Evolutionary conservation across 805 yeast species (phyloP), one percentile per base, ranked within the genome.

Genomic region (Nakazawaea sp.): DNA sequence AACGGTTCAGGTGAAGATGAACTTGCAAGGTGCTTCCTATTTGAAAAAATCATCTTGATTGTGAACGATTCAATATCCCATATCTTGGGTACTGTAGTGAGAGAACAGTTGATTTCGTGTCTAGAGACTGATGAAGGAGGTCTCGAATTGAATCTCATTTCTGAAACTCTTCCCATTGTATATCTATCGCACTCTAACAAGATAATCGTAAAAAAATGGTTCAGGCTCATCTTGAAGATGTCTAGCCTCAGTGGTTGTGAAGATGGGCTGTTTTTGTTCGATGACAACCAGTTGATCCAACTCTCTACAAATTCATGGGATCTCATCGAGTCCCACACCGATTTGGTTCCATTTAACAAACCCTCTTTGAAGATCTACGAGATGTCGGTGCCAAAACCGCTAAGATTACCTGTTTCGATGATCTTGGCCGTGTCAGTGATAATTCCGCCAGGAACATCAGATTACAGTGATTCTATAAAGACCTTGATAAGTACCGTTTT

Each of bases 271-370:
- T 20, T 24, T 10, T 20, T 25, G 18, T 38, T 30, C 19, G 35
- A 39, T 27, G 15, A 26, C 16, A 34, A 33, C 12, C 35, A 21
- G 8, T 17, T 39, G 12, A 26, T 34, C 3, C 42, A 39, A 17
- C 16, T 39, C 8, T 26, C 38, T 5, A 39, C 42, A 2, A 39
- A 39, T 31, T 35, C 35, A 5, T 39, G 42, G 42, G 15, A 17
- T 2, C 20, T 39, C 3, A 33, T 38, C 18, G 19, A 13, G 5
- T 25, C 16, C 11, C 26, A 39, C 18, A 26, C 8, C 18, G 28
- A 30, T 3, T 20, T 31, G 12, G n/a, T 39, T 5, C 42, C 42
- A 3, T 29, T 29, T 18, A 17, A 29, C 12, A 26, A 30, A 16
- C 30, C 19, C 15, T 26, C 31, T 16, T 8, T 18, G 16, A 30